Conservation (phyloP, 2,329 filamentous ascomycete genomes). For the Cytospora piceicola region DNA sequence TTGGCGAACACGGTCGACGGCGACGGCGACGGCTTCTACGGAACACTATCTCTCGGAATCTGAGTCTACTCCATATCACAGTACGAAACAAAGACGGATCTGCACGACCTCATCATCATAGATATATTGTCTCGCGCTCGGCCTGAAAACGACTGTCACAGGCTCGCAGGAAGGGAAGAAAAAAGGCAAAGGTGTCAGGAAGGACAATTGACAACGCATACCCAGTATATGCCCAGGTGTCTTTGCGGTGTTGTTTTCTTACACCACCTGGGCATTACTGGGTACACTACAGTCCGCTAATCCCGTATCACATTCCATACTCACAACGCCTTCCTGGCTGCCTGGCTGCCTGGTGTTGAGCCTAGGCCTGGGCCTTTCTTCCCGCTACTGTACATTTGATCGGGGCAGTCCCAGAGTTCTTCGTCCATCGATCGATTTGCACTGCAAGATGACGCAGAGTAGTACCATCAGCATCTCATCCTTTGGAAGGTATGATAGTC, state of each 20-base stretch:
- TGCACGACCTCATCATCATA: not conserved
- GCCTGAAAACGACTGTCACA: not conserved
- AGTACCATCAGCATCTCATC: too few species aligned
- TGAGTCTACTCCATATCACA: not conserved
- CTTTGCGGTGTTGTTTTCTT: not conserved
- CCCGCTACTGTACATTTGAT: too few species aligned
- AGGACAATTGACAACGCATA: too few species aligned
- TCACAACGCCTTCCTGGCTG: not conserved
- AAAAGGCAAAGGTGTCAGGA: not conserved
- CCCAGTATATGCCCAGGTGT: too few species aligned
- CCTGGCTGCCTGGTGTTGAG: too few species aligned
- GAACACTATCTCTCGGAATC: not conserved
- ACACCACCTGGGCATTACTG: too few species aligned
- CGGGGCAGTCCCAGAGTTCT: too few species aligned
- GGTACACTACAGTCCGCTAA: not conserved
- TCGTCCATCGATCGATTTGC: too few species aligned
- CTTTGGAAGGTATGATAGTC: too few species aligned
- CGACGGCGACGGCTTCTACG: not conserved
- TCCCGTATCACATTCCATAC: not conserved
- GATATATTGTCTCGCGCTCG: not conserved
- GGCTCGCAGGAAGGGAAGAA: too few species aligned
- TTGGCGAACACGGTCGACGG: not conserved
- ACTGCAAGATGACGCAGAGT: too few species aligned
- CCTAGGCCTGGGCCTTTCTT: too few species aligned
- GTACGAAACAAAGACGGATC: not conserved